These are phyloP conservation scores for Dissophora globulifera DNA, from an alignment of 192 early-diverging fungal species.

Conservation along the genomic window DNA sequence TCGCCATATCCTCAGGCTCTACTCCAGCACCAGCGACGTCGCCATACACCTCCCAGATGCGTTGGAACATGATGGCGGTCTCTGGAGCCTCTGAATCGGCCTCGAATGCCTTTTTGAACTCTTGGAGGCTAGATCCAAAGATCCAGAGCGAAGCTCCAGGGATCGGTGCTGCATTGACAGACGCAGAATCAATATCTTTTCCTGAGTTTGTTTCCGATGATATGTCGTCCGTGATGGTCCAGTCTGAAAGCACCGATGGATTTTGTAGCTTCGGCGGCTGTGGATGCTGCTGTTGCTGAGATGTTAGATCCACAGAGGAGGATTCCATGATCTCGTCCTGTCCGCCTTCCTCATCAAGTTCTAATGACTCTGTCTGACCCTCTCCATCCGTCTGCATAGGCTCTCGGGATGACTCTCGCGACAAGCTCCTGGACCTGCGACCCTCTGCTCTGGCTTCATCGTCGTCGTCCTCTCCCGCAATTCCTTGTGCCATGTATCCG, in stretches of 20 bases:
- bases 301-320: constrained; percentile 24
- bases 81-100: constrained; percentile 26
- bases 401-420: constrained; percentile 41
- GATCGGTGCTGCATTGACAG: constrained; percentile 5
- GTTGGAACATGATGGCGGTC: constrained; percentile 56
- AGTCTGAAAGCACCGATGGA: constrained; percentile 22
- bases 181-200: constrained; percentile 7
- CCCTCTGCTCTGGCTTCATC: constrained; percentile 3
- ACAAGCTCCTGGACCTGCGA: constrained; percentile 5
- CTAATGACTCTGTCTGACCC: neutral
- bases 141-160: constrained; percentile 64
- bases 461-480: constrained; percentile 12
- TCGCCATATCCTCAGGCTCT: constrained; percentile 36
- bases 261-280: constrained; percentile 1
- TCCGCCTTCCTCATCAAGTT: constrained; percentile 12
- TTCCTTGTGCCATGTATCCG: constrained; percentile 6
- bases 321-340: constrained; percentile 52
- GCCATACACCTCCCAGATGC: constrained; percentile 56
- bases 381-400: constrained; percentile 30
- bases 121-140: constrained; percentile 57
- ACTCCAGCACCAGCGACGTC: constrained; percentile 56
- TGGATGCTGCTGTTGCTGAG: constrained; percentile 9
- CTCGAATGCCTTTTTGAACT: constrained; percentile 47
- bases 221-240: constrained; percentile 19
- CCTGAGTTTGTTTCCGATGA: neutral